Percentiles rank a stretch among this genome's conserved stretches.
These are phyloP conservation scores for Xylaria telfairii DNA, from an alignment of 495 filamentous ascomycete species.

Conservation along the genomic window DNA sequence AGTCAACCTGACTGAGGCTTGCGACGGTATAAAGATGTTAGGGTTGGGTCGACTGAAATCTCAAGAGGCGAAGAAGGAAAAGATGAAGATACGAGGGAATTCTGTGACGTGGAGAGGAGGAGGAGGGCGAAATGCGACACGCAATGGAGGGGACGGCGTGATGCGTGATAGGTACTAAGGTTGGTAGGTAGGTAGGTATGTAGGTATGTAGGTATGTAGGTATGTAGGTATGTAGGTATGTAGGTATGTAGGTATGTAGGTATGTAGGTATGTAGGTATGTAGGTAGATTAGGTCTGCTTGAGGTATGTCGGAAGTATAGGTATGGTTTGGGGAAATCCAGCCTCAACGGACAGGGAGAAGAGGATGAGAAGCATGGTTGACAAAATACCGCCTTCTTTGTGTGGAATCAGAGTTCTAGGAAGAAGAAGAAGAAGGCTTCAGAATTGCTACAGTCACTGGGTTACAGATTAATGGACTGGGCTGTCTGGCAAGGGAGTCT, in stretches of 20 bases:
- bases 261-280: conserved; percentile 4
- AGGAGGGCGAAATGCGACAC: background rate
- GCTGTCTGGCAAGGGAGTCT: background rate
- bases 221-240: conserved; percentile 4
- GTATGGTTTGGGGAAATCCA: conserved; percentile 1
- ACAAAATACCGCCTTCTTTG: background rate
- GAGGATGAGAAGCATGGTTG: conserved; percentile 10
- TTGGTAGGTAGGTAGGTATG: conserved; percentile 4
- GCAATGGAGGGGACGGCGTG: background rate
- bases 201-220: conserved; percentile 2
- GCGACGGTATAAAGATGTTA: background rate
- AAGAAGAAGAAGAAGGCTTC: background rate
- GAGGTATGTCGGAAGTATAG: conserved; percentile 10
- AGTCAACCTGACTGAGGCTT: background rate
- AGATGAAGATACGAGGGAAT: background rate
- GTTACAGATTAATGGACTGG: background rate
- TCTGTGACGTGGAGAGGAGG: background rate
- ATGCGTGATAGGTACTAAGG: too few species aligned
- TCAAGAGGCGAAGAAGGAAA: background rate
- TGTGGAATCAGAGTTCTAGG: background rate
- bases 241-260: conserved; percentile 11
- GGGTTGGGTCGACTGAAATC: background rate
- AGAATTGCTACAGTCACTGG: background rate
- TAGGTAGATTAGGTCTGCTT: background rate
- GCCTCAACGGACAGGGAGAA: conserved; percentile 3